Percentiles rank a stretch among this genome's conserved stretches.
phyloP scores from a whole-genome alignment of 2,329 filamentous ascomycete species.

The Cladophialophora yegresii region DNA sequence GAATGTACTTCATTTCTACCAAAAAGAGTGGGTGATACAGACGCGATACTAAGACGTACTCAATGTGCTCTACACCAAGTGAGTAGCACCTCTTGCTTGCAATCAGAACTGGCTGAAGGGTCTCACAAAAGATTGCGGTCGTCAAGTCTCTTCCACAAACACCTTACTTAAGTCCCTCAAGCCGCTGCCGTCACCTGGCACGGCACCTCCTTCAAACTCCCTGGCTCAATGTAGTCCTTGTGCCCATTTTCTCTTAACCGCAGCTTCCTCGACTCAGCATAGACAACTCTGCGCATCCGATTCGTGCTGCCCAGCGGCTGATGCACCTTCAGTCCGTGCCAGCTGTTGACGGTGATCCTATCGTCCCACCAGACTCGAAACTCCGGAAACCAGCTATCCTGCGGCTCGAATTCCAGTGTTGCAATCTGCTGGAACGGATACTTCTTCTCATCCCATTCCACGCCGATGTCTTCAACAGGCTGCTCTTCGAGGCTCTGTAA shows the following conservation, averaged over 20 bases:
- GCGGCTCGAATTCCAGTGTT: constrained; percentile 29
- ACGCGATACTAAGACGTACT: too few relatives aligned
- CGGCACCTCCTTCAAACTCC: constrained; percentile 28
- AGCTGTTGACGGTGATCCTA: constrained; percentile 30
- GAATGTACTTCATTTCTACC: too few relatives aligned
- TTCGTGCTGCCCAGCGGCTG: constrained; percentile 31
- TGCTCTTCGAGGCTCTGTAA: constrained; percentile 36
- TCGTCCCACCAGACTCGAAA: constrained; percentile 32
- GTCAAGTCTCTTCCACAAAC: too few relatives aligned
- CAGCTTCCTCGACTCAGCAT: constrained; percentile 31
- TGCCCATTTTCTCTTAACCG: constrained; percentile 27
- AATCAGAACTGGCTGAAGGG: too few relatives aligned
- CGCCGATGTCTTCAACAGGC: constrained; percentile 72
- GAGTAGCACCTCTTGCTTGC: too few relatives aligned
- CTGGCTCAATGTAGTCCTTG: constrained; percentile 30
- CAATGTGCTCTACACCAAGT: too few relatives aligned
- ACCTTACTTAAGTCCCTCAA: background rate
- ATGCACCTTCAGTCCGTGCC: constrained; percentile 30
- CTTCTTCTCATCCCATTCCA: constrained; percentile 98
- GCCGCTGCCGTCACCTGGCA: constrained; percentile 2
- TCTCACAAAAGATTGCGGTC: too few relatives aligned
- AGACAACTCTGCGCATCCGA: constrained; percentile 28
- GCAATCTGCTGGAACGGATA: constrained; percentile 76
- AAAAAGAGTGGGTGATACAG: too few relatives aligned
- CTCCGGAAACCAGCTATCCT: constrained; percentile 30